phyloP scores from a whole-genome alignment of 768 basidiomycete genomes.

The Lactarius quietus region DNA sequence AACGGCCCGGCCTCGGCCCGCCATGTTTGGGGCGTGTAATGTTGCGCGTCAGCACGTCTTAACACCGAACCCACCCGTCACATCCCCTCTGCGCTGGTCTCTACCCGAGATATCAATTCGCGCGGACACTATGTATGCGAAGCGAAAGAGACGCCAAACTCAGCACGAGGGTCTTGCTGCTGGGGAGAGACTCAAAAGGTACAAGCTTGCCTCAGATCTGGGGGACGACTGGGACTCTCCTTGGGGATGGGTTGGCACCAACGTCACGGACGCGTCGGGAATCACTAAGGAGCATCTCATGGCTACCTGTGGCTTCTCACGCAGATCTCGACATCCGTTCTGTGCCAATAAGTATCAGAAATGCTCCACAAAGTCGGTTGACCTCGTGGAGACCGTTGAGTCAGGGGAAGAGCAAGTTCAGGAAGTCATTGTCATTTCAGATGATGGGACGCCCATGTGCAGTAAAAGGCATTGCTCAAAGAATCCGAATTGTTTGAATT shows the following conservation, averaged over 20 bases:
- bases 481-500: constrained; percentile 86
- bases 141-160: constrained; percentile 55
- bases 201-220: constrained; percentile 42
- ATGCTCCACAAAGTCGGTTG: constrained; percentile 25
- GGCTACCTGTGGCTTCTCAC: constrained; percentile 64
- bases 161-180: constrained; percentile 51
- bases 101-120: constrained; percentile 11
- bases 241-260: constrained; percentile 83
- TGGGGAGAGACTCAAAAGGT: constrained; percentile 61
- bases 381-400: constrained; percentile 21
- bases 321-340: constrained; percentile 45
- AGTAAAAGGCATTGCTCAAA: constrained; percentile 60
- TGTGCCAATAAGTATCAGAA: constrained; percentile 56
- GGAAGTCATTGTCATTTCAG: constrained; percentile 68
- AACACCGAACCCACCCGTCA: background rate
- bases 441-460: constrained; percentile 58
- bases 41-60: constrained; percentile 9
- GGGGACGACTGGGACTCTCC: constrained; percentile 35
- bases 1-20: constrained; percentile 15
- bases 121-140: constrained; percentile 45
- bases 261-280: constrained; percentile 50
- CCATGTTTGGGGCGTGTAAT: background rate
- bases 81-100: background rate
- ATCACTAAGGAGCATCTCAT: constrained; percentile 66
- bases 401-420: constrained; percentile 48